Base-by-base conservation (phyloP, 305 asterid species). In the Fraxinus angustifolia region DNA sequence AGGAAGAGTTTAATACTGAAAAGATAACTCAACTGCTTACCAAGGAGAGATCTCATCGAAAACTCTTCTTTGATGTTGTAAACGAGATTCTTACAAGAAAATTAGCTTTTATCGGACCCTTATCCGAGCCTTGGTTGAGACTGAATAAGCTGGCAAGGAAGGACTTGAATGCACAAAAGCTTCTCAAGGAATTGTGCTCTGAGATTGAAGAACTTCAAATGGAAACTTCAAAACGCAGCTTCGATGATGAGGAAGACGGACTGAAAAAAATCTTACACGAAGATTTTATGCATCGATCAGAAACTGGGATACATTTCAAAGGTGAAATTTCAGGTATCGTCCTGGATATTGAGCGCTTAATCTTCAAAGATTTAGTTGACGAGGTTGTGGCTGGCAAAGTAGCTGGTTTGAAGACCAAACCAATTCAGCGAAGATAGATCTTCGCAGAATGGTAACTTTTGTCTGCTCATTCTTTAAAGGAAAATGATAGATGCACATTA, bases 11-110 rank as follows among this genome's bases (percentile, higher is more conserved):
- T 73, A 73, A 71, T 62, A 16, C 78, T 0, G 81, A 82, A 72
- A 87, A 85, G 83, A 80, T 79, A 19, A 68, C 85, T 68, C 93
- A 85, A 50, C 12, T 75, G 67, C 71, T 80, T 7, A 77, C 72
- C 0, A 86, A 73, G 16, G 91, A 88, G 21, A 92, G 84, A 79
- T 35, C 48, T 30, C 95, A 91, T 38, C 79, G 98, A 84, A 96
- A 89, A 45, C 90, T 94, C 78, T 74, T 96, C 45, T 96, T 96
- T 70, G 98, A 96, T 80, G 48, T 85, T 5, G 92, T 92, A 1
- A 96, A 93, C 40, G 99, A 96, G 90, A 89, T 92, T 80, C 98
- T 96, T 40, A 90, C 90, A 0, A 80, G 84, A 48, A 94, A 92
- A 62, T 72, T 95, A 76, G 81, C 87, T 30, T 75, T 81, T 21